Evolutionary conservation across 2,329 filamentous ascomycete genomes (phyloP).

Genomic region (Sporothrix euskadiensis): DNA sequence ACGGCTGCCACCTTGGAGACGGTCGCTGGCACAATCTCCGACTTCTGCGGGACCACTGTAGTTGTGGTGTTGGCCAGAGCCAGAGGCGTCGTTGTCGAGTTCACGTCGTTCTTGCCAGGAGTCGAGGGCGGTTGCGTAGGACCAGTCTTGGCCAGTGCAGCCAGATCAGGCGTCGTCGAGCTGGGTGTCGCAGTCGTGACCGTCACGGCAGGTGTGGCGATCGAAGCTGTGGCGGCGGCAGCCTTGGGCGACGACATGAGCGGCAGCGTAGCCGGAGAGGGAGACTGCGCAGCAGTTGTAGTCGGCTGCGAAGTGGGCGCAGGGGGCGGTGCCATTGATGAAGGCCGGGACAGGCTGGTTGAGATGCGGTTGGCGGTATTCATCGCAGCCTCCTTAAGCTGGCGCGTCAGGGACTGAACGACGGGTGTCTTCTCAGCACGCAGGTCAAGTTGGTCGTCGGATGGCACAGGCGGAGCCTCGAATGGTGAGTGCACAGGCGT

Average conservation of each 20-base stretch:
- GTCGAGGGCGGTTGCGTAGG: not conserved
- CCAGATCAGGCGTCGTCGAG: not conserved
- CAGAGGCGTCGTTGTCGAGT: not conserved
- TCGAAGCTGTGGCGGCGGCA: conserved; percentile 30
- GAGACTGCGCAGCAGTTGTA: conserved; percentile 5
- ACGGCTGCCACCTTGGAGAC: conserved; percentile 35
- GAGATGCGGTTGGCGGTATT: conserved; percentile 55
- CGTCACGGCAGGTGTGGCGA: not conserved
- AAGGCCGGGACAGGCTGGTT: conserved; percentile 38
- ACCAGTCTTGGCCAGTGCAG: not conserved
- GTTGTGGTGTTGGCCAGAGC: not conserved
- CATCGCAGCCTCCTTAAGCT: conserved; percentile 58
- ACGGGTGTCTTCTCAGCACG: conserved; percentile 45
- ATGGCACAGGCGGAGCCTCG: conserved; percentile 54
- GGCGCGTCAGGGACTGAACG: conserved; percentile 54
- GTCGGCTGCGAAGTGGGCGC: not conserved
- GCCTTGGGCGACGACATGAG: conserved; percentile 35
- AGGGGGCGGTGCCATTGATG: not conserved
- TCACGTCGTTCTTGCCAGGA: not conserved
- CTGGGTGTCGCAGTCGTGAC: conserved; percentile 26
- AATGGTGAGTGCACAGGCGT: conserved; percentile 59
- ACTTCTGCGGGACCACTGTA: not conserved
- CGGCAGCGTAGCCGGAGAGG: conserved; percentile 11
- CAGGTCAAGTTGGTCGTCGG: conserved; percentile 10
- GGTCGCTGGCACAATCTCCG: conserved; percentile 21